Percentiles rank a stretch among this genome's conserved stretches.
Evolutionary conservation across 2,329 filamentous ascomycete genomes (phyloP).

Genomic region (Nigrograna mackinnonii): DNA sequence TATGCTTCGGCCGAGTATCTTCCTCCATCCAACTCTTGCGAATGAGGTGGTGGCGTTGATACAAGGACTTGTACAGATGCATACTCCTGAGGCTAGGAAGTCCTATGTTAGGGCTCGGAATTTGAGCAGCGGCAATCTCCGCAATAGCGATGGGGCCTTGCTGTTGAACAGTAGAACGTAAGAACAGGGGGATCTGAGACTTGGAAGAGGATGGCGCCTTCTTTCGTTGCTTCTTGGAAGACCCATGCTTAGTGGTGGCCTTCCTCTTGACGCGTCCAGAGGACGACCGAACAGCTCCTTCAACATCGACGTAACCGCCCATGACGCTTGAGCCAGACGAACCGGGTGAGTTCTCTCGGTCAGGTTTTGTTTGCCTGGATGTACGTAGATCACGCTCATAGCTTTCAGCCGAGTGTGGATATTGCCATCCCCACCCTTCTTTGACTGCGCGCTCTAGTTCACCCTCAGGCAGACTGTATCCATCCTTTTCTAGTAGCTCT

Average conservation of each 20-base stretch:
- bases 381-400: conserved; percentile 80
- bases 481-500: conserved; percentile 82
- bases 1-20: conserved; percentile 82
- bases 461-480: conserved; percentile 75
- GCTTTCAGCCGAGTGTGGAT: conserved; percentile 73
- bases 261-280: conserved; percentile 41
- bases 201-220: conserved; percentile 54
- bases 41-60: conserved; percentile 89
- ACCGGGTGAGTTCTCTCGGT: conserved; percentile 38
- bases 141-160: conserved; percentile 88
- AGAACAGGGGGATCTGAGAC: conserved; percentile 48
- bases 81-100: conserved; percentile 78
- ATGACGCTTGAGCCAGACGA: conserved; percentile 25
- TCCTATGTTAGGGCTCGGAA: conserved; percentile 81
- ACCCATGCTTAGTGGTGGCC: conserved; percentile 37
- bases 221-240: conserved; percentile 59
- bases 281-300: conserved; percentile 18
- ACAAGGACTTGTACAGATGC: conserved; percentile 95
- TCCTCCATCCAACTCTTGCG: conserved; percentile 87
- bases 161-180: conserved; percentile 55
- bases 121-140: conserved; percentile 77
- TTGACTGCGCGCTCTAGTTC: conserved; percentile 84
- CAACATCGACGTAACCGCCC: conserved; percentile 20
- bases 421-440: conserved; percentile 98
- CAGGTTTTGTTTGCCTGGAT: conserved; percentile 34